These are phyloP conservation scores for Aschersonia sp. DNA, from an alignment of 2,329 filamentous ascomycete species.

Conservation along the genomic window DNA sequence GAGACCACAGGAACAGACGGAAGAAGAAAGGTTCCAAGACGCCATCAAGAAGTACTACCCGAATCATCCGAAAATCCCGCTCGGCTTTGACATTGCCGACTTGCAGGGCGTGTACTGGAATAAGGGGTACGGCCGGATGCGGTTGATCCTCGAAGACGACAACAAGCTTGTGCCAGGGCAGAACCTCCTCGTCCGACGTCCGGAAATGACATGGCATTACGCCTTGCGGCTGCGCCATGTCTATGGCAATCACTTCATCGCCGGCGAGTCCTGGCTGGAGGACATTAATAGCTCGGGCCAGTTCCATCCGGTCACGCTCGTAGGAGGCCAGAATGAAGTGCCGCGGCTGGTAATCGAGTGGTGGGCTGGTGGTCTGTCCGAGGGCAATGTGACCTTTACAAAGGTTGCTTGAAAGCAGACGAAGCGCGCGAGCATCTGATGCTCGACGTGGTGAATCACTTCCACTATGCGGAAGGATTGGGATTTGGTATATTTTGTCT, in stretches of 20 bases:
- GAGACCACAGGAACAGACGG: neutral
- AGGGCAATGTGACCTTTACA: neutral
- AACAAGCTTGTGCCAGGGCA: neutral
- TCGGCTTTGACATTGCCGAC: constrained; percentile 19
- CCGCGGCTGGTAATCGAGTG: neutral
- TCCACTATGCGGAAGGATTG: too few species aligned
- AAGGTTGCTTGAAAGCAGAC: neutral
- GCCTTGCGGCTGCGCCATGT: constrained; percentile 12
- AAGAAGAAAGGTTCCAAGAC: constrained; percentile 11
- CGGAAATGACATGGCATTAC: constrained; percentile 6
- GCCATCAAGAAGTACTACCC: constrained; percentile 22
- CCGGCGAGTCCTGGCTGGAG: neutral
- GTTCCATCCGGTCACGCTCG: neutral
- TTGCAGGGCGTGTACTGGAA: constrained; percentile 27
- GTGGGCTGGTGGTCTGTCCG: neutral
- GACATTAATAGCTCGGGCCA: neutral
- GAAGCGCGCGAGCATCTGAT: too few species aligned
- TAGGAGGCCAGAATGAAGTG: neutral
- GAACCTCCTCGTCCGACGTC: neutral
- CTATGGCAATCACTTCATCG: constrained; percentile 12
- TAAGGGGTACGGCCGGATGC: constrained; percentile 20
- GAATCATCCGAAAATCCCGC: constrained; percentile 15
- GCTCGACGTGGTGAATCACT: too few species aligned
- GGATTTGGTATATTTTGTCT: too few species aligned
- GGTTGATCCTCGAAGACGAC: constrained; percentile 6